phyloP scores from a whole-genome alignment of 176 grass and related monocot genomes.

The Puya raimondii region DNA sequence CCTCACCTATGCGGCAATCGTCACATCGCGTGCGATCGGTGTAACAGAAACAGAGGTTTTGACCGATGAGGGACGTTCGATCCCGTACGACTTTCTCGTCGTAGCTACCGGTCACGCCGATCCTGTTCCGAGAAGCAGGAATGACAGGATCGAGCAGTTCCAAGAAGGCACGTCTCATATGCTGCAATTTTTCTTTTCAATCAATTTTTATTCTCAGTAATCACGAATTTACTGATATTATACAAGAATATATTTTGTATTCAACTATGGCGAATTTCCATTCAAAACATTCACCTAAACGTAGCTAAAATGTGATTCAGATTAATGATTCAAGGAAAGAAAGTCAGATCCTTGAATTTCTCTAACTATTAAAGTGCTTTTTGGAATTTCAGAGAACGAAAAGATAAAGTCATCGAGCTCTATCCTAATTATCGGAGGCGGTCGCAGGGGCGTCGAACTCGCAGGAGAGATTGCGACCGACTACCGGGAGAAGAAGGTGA shows the following conservation, averaged over 20 bases:
- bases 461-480: conserved; percentile 80
- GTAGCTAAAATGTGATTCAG: no score
- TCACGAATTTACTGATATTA: no score
- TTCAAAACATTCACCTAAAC: no score
- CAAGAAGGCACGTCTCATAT: conserved; percentile 35
- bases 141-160: conserved; percentile 56
- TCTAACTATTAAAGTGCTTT: no score
- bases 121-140: conserved; percentile 38
- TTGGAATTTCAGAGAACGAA: conserved; percentile 30
- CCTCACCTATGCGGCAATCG: conserved; percentile 39
- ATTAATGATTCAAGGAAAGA: no score
- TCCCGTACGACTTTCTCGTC: conserved; percentile 73
- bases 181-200: no score
- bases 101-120: conserved; percentile 59
- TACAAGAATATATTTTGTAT: no score
- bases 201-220: no score
- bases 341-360: no score
- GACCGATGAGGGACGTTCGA: conserved; percentile 45
- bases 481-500: conserved; percentile 80
- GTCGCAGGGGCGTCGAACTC: conserved; percentile 92
- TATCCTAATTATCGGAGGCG: conserved; percentile 79
- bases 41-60: conserved; percentile 49
- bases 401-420: conserved; percentile 63
- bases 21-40: conserved; percentile 56
- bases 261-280: no score